Base-by-base conservation (phyloP, 2,329 filamentous ascomycete genomes). In the Aaosphaeria pasadenensis region DNA sequence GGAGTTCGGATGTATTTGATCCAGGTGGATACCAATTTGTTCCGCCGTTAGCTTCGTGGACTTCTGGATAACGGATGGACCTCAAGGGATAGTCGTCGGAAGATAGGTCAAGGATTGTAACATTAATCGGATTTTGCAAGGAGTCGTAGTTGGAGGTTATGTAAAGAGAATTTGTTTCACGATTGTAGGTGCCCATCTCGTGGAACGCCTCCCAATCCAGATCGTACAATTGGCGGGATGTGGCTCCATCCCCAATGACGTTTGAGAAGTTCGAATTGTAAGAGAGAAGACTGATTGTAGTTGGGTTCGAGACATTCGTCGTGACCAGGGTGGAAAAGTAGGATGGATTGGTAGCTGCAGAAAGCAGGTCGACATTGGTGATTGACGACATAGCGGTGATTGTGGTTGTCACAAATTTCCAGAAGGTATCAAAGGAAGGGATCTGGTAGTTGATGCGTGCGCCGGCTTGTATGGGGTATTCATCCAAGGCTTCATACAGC, bases 121-220 rank as follows among this genome's bases (percentile, higher is more conserved):
- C 52, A 43, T 69, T 70, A 53, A 67, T 69, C 11, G 61, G 63
- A 45, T 69, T 60, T 24, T 60, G 46, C 5, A 67, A 48, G 5
- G 54, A 57, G 5, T 53, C 52, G 53, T 59, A 69, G 51, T 74
- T 75, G 49, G 66, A 70, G 2, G 73, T 73, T 13, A 76, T 66
- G 53, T 73, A 75, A 5, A 75, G 48, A 24, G 66, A 68, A 51
- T 74, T 69, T 5, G 64, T 64, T 9, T 57, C 52, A 35, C 59
- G 54, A 52, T 64, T 64, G 54, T 66, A 69, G 6, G 64, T 60
- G 6, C 67, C 67, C 28, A 60, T 63, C 54, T 76, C 74, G 55
- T 76, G 74, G 51, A 71, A 71, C 5, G 66, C 63, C 31, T 68
- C 48, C 49, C 53, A 64, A 29, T 59, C 53, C 2, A 64, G 54